Percentiles rank a stretch among this genome's conserved stretches.
Evolutionary conservation across 331 rosid genomes (phyloP).

Genomic region (Quercus tomentella): DNA sequence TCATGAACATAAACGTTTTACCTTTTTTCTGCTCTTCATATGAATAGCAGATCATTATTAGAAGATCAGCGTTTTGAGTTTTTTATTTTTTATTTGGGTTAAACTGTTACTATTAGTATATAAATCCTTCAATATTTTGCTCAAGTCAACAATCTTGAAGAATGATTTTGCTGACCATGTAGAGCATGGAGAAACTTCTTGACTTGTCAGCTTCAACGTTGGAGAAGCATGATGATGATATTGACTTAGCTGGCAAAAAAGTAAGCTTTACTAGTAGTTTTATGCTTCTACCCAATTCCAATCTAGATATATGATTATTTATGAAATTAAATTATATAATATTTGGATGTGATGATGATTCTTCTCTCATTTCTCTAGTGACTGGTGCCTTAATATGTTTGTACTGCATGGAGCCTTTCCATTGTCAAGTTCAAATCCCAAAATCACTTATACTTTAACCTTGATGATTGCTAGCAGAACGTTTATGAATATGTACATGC

Average conservation of each 20-base stretch:
- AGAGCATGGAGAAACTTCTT: constrained; percentile 39
- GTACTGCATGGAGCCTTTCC: neutral
- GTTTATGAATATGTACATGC: neutral
- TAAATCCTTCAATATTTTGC: neutral
- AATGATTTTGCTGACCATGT: constrained; percentile 8
- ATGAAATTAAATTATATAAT: neutral
- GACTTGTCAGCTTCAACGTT: constrained; percentile 26
- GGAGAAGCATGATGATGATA: constrained; percentile 24
- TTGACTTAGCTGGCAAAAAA: constrained; percentile 6
- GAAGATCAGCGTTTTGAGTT: neutral
- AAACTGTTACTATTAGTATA: neutral
- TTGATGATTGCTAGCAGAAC: neutral
- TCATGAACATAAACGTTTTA: neutral
- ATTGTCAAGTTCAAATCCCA: neutral
- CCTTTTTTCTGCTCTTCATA: neutral
- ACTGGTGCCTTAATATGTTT: neutral
- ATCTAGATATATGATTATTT: neutral
- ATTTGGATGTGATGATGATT: neutral
- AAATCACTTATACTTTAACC: neutral
- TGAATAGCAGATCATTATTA: constrained; percentile 6
- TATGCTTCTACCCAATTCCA: neutral
- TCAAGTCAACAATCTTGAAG: neutral
- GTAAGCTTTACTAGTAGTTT: constrained; percentile 14
- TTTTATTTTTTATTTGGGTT: neutral
- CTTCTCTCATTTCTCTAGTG: neutral